Evolutionary conservation across 2,329 filamentous ascomycete genomes (phyloP), one percentile per base, ranked within the genome.

Genomic region (Fusarium setosum): DNA sequence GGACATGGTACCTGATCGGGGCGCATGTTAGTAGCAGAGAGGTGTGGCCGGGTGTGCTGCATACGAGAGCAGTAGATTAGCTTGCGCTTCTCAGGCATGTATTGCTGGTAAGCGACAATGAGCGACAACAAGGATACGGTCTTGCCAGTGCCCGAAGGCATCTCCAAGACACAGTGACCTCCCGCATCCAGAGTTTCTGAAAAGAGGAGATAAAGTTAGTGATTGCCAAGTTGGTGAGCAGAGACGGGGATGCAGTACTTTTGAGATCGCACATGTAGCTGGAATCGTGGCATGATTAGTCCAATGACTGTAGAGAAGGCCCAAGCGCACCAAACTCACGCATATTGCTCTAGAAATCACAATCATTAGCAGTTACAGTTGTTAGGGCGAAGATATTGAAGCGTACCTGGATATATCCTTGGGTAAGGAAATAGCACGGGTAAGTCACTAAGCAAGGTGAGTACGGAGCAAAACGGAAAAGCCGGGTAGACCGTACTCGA

Each of bases 81-180:
- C 80, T 99, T 99, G 56, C 96, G 87, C 72, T 96, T 93, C 75
- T 97, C 93, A 4, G 94, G 93, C 73, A 95, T 94, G 76, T 94
- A 90, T 76, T 96, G 92, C 79, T 99, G 96, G 74, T 99, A 99
- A 38, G 96, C 95, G 58, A 99, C 90, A 73, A 99, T 99, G 70
- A 99, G 87, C 0, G 96, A 97, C 41, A 99, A 84, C 5, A 99
- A 84, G 10, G 96, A 97, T 23, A 99, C 92, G 0, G 96, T 99
- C 83, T 99, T 99, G 63, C 96, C 96, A 21, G 96, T 99, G 40
- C 96, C 96, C 60, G 96, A 99, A 79, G 96, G 96, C 96, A 99
- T 99, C 81, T 99, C 96, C 71, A 99, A 82, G 20, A 99, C 95
- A 77, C 94, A 97, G 80, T 99, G 94, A 62, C 96, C 96, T 51